A percentile compares a stretch with the other conserved stretches of the same genome.
Conservation (phyloP, 225 moss, liverwort and hornwort genomes). For the Marchantia polymorpha region DNA sequence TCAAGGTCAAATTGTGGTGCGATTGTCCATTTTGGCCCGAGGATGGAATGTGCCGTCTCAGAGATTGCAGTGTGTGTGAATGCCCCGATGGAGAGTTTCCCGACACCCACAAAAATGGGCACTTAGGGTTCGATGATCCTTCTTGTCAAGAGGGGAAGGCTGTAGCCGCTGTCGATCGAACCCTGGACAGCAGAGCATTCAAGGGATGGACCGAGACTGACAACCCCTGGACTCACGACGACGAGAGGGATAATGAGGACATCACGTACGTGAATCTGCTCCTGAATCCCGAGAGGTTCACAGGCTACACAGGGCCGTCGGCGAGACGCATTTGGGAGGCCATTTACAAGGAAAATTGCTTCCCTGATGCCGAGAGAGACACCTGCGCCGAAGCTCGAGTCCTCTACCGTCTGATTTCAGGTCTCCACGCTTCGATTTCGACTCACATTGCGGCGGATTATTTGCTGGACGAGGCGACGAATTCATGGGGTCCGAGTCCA, state of each 20-base stretch:
- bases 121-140: constrained; percentile 53
- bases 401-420: constrained; percentile 81
- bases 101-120: constrained; percentile 47
- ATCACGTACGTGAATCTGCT: constrained; percentile 86
- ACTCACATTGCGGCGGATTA: constrained; percentile 96
- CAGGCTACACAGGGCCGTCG: constrained; percentile 79
- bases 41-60: constrained; percentile 91
- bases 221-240: constrained; percentile 89
- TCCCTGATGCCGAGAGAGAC: constrained; percentile 72
- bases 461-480: constrained; percentile 62
- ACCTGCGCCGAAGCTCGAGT: constrained; percentile 72
- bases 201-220: constrained; percentile 86
- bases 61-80: constrained; percentile 96
- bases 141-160: constrained; percentile 82
- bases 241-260: constrained; percentile 68
- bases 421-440: constrained; percentile 79
- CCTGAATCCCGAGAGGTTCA: constrained; percentile 76
- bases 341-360: constrained; percentile 77
- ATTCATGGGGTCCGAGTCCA: constrained; percentile 67
- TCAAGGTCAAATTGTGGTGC: constrained; percentile 91
- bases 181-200: constrained; percentile 67
- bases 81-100: constrained; percentile 93
- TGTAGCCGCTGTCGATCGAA: constrained; percentile 76
- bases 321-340: constrained; percentile 92
- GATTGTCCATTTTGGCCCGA: constrained; percentile 96